Percentiles rank a stretch among this genome's conserved stretches.
Evolutionary conservation across 345 rosid genomes (phyloP).

Genomic region (Eucalyptus globulus): DNA sequence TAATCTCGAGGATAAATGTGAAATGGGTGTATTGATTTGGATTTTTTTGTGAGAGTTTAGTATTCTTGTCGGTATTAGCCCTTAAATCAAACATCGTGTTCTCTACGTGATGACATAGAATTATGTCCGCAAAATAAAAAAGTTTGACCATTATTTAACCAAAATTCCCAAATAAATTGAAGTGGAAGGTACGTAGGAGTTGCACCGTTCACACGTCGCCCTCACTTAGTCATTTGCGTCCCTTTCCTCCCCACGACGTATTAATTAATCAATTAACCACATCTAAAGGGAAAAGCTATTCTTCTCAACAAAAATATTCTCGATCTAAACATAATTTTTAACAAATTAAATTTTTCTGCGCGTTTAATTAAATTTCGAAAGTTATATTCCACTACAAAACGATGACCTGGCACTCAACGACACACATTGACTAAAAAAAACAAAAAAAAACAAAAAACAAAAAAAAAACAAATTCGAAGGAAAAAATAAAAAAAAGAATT

Average conservation of each 20-base stretch:
- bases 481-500: background rate
- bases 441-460: rapidly evolving
- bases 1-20: background rate
- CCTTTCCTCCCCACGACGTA: background rate
- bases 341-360: background rate
- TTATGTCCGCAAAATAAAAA: background rate
- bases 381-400: background rate
- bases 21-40: too few relatives aligned
- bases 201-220: background rate
- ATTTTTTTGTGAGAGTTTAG: background rate
- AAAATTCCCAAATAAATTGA: background rate
- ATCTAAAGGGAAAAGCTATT: background rate
- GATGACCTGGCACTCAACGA: background rate
- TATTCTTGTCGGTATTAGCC: background rate
- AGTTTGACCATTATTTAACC: background rate
- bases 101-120: background rate
- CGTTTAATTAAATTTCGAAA: background rate
- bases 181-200: background rate
- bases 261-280: background rate
- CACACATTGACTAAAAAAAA: background rate
- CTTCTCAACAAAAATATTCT: background rate
- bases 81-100: background rate
- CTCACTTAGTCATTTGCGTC: background rate
- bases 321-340: background rate
- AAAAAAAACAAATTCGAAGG: background rate